A percentile compares a stretch with the other conserved stretches of the same genome.
Conservation (phyloP, 1,284 basidiomycete genomes). For the Malassezia pachydermatis region DNA sequence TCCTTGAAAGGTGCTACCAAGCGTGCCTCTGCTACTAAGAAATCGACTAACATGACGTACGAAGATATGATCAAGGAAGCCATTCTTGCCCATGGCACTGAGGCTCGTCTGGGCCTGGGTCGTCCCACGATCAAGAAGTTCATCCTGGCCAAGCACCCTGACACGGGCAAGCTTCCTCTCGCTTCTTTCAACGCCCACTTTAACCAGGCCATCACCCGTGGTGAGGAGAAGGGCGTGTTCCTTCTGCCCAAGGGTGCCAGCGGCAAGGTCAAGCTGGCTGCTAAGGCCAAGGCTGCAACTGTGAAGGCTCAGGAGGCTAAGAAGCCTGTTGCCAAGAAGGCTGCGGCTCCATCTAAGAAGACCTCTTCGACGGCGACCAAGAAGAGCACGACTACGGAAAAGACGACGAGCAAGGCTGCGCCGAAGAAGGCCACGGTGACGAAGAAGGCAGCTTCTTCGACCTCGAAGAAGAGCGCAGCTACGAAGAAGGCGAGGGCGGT, state of each 20-base stretch:
- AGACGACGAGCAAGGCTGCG: slow-evolving; percentile 1
- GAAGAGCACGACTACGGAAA: not conserved
- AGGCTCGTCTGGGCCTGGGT: slow-evolving; percentile 73
- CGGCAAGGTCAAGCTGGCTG: slow-evolving; percentile 69
- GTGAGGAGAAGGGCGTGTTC: slow-evolving; percentile 69
- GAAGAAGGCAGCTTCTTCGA: not conserved
- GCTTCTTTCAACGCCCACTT: slow-evolving; percentile 69
- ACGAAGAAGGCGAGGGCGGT: slow-evolving; percentile 36
- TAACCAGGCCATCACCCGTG: slow-evolving; percentile 66
- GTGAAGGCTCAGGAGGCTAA: slow-evolving; percentile 46
- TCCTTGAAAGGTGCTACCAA: not conserved
- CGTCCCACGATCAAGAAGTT: slow-evolving; percentile 86
- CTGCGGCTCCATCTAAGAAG: slow-evolving; percentile 36
- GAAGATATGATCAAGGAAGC: slow-evolving; percentile 57
- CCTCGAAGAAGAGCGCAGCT: not conserved
- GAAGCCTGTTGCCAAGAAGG: slow-evolving; percentile 22
- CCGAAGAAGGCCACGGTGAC: slow-evolving; percentile 18
- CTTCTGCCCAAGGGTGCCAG: slow-evolving; percentile 68
- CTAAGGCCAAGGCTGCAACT: slow-evolving; percentile 53
- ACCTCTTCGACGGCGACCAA: slow-evolving; percentile 3
- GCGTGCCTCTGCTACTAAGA: slow-evolving; percentile 6
- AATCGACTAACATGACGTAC: slow-evolving; percentile 23
- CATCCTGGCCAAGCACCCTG: slow-evolving; percentile 43
- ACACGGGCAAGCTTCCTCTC: slow-evolving; percentile 29
- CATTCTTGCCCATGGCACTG: slow-evolving; percentile 63